Conservation (phyloP, 2,329 filamentous ascomycete genomes). For the Aureobasidium sp. region DNA sequence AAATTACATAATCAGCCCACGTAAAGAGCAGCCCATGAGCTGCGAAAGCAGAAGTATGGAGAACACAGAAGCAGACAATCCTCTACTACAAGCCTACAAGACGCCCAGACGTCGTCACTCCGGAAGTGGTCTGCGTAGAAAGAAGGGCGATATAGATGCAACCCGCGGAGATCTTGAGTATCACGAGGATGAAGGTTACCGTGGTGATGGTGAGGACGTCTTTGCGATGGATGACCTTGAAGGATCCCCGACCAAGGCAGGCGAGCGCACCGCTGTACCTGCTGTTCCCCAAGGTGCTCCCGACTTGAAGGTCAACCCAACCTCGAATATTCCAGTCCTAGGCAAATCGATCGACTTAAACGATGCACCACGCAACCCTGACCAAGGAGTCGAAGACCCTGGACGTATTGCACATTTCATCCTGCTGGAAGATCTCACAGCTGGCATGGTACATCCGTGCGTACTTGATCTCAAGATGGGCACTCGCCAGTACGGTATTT, state of each 20-base stretch:
- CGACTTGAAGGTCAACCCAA: not conserved
- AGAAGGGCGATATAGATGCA: conserved; percentile 55
- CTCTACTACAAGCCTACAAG: conserved; percentile 3
- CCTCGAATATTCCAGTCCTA: conserved; percentile 9
- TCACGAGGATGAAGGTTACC: conserved; percentile 81
- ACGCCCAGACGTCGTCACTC: conserved; percentile 64
- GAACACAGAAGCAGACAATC: conserved; percentile 7
- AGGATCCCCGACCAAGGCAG: conserved; percentile 10
- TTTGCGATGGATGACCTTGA: conserved; percentile 57
- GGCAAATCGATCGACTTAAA: conserved; percentile 24
- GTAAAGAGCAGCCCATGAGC: not conserved
- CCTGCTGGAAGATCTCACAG: conserved; percentile 86
- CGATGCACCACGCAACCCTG: conserved; percentile 31
- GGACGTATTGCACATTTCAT: conserved; percentile 83
- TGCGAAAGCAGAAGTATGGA: conserved; percentile 11
- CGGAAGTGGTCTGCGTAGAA: conserved; percentile 72
- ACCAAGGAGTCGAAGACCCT: conserved; percentile 33
- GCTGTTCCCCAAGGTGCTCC: not conserved
- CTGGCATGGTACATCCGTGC: conserved; percentile 92
- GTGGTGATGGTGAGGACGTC: conserved; percentile 65
- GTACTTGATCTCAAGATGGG: conserved; percentile 99
- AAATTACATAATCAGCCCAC: not conserved
- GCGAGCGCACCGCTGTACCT: not conserved
- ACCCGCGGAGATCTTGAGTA: conserved; percentile 76
- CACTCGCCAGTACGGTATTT: conserved; percentile 90